Evolutionary conservation across 2,329 filamentous ascomycete species (phyloP), one percentile per base, ranked within the genome.

Genomic region (Lecanicillium sp.): DNA sequence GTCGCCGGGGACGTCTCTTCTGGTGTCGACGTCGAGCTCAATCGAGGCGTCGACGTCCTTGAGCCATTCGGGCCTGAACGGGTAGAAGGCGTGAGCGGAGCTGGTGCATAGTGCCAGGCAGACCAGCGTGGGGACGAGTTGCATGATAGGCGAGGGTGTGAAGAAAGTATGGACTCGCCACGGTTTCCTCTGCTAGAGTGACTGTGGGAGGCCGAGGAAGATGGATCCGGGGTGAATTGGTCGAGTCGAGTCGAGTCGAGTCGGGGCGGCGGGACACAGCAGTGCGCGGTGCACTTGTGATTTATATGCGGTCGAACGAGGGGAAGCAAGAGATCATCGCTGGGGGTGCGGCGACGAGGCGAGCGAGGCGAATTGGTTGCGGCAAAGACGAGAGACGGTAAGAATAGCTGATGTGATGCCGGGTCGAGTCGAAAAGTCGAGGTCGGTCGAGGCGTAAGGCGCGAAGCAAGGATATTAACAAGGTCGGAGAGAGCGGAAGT

Each of bases 91-190:
- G 44, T 69, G 60, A 47, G 66, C 66, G 42, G 66, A 61, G 32
- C 69, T 63, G 47, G 68, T 64, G 64, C 70, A 77, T 58, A 78
- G 58, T 55, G 72, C 67, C 58, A 79, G 59, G 57, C 71, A 71
- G 51, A 72, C 56, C 36, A 77, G 55, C 51, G 68, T 44, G 36
- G 60, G 52, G 46, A 58, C 54, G 42, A 65, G 57, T 53, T 66
- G 66, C 74, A 77, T 77, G n/a, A n/a, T n/a, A n/a, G n/a, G n/a
- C n/a, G n/a, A n/a, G n/a, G 26, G 26, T 29, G 26, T 30, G 24
- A 30, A 36, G 10, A 35, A 17, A 20, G 12, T 2, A 12, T 5
- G 3, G n/a, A n/a, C n/a, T n/a, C n/a, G n/a, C n/a, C n/a, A n/a
- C n/a, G n/a, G n/a, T n/a, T n/a, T n/a, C n/a, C n/a, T n/a, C n/a